Base-by-base conservation (phyloP, 306 rosid genomes). In the Nissolia schottii region DNA sequence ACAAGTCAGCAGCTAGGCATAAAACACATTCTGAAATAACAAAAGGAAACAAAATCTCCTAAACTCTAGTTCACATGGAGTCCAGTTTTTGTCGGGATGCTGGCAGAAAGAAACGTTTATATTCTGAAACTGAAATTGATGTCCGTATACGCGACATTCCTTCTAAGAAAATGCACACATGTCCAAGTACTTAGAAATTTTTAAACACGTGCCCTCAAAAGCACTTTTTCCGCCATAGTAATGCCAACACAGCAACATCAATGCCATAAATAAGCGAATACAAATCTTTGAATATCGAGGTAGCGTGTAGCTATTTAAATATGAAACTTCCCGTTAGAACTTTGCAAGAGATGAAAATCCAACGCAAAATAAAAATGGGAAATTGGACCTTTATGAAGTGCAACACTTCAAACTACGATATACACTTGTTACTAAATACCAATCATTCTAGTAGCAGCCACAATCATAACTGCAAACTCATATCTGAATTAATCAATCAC, bases 191-290 rank as follows among this genome's bases (percentile, higher is more conserved):
- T 14, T 64, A 3, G 7, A 53, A 58, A 64, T 20, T 3, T 70
- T 50, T 34, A 66, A 48, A 67, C 31, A 67, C 20, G 79, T 5
- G 68, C 83, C 80, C 75, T 38, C 49, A 22, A 45, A 41, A 55
- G 48, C 55, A 66, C 60, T 43, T 29, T 54, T 60, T 40, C 27
- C 22, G 19, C 67, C 67, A 51, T 25, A 28, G 60, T 5, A 59
- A 55, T 19, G 67, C 45, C 13, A 58, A 20, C 24, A 34, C 35
- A n/a, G 25, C 41, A 27, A 79, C 53, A 46, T 6, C 15, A 9
- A 41, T 20, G 70, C 28, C 56, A 62, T 62, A 34, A 59, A 69
- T 40, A 61, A 28, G 54, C 15, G 5, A 27, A 27, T 55, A 14
- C 22, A 28, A 57, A 34, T 16, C 8, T 27, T 56, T 56, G 14